A percentile compares a stretch with the other conserved stretches of the same genome.
These are phyloP conservation scores for Aspergillus avenaceus DNA, from an alignment of 495 filamentous ascomycete species.

Conservation along the genomic window DNA sequence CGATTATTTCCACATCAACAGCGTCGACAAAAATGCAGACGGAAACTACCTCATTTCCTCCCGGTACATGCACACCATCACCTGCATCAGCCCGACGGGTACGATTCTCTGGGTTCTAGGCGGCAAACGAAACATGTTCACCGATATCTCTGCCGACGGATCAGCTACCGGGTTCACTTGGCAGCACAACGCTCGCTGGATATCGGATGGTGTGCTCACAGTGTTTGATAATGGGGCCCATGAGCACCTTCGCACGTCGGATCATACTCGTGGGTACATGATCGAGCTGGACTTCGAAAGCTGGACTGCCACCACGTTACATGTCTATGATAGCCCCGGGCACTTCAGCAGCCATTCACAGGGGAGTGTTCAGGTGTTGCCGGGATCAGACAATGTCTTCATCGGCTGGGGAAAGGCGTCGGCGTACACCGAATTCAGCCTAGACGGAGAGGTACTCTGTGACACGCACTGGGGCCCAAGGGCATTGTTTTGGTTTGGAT, in stretches of 20 bases:
- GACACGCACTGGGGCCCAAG: slow-evolving; percentile 11
- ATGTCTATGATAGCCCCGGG: slow-evolving; percentile 29
- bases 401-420: slow-evolving; percentile 48
- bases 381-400: slow-evolving; percentile 37
- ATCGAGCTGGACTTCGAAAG: slow-evolving; percentile 27
- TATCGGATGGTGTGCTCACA: slow-evolving; percentile 26
- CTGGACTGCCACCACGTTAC: slow-evolving; percentile 22
- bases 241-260: slow-evolving; percentile 3
- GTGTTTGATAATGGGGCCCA: slow-evolving; percentile 43
- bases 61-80: slow-evolving; percentile 44
- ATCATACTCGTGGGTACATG: slow-evolving; percentile 4
- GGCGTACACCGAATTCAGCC: slow-evolving; percentile 43
- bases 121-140: slow-evolving; percentile 37
- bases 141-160: slow-evolving; percentile 3
- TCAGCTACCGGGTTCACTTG: slow-evolving; percentile 33
- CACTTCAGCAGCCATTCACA: slow-evolving; percentile 42
- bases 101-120: slow-evolving; percentile 52
- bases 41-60: slow-evolving; percentile 54
- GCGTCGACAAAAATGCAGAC: slow-evolving; percentile 48
- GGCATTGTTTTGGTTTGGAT: slow-evolving; percentile 10
- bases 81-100: slow-evolving; percentile 46
- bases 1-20: slow-evolving; percentile 58
- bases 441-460: slow-evolving; percentile 41
- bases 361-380: slow-evolving; percentile 48
- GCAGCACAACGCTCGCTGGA: slow-evolving; percentile 50